Conservation (phyloP, 1,139 yeast genomes). For the Yamadazyma sp. region DNA sequence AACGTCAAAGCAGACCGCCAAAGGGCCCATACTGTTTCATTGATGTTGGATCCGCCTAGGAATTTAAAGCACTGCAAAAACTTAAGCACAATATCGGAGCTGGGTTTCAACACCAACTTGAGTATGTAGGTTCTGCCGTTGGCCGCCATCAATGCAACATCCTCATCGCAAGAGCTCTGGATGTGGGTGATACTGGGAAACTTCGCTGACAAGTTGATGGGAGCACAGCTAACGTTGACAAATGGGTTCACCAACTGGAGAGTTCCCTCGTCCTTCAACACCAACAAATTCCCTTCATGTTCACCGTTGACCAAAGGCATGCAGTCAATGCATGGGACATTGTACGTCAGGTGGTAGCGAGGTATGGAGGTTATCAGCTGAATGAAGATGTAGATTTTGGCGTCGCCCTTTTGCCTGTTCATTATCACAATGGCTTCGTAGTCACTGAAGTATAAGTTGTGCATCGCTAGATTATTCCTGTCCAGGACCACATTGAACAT, state of each 20-base stretch:
- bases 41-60: slow-evolving; percentile 57
- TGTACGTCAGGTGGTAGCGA: slow-evolving; percentile 32
- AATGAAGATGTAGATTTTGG: slow-evolving; percentile 53
- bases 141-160: slow-evolving; percentile 24
- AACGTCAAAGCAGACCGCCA: slow-evolving; percentile 63
- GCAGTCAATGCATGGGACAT: slow-evolving; percentile 43
- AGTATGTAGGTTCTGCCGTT: slow-evolving; percentile 29
- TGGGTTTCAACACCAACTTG: slow-evolving; percentile 48
- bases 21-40: slow-evolving; percentile 57
- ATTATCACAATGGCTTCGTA: slow-evolving; percentile 61
- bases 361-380: slow-evolving; percentile 34
- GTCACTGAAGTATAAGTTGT: slow-evolving; percentile 47
- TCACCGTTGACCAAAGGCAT: slow-evolving; percentile 31
- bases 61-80: slow-evolving; percentile 53
- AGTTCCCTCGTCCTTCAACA: slow-evolving; percentile 30
- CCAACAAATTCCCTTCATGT: slow-evolving; percentile 43
- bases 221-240: slow-evolving; percentile 48
- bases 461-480: slow-evolving; percentile 37
- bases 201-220: slow-evolving; percentile 22
- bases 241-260: slow-evolving; percentile 65
- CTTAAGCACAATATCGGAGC: slow-evolving; percentile 36
- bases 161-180: slow-evolving; percentile 30
- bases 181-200: slow-evolving; percentile 20
- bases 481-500: slow-evolving; percentile 34
- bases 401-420: slow-evolving; percentile 30